Percentiles rank a stretch among this genome's conserved stretches.
Conservation (phyloP, 768 basidiomycete genomes). For the Pleurotus pulmonarius region DNA sequence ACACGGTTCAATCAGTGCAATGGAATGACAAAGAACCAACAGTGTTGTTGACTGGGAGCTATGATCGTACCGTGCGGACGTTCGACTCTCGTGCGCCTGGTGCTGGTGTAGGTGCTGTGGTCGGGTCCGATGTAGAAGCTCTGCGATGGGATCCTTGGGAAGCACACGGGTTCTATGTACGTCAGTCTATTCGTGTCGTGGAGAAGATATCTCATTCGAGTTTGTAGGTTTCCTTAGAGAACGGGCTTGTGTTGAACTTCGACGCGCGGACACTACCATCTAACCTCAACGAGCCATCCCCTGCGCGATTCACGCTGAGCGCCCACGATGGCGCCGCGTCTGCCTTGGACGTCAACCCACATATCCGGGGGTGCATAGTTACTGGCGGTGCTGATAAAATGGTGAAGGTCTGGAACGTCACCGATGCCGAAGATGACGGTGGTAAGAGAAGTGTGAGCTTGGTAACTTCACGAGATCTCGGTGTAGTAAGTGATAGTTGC, state of each 20-base stretch:
- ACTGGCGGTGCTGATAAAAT: conserved; percentile 95
- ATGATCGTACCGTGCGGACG: conserved; percentile 91
- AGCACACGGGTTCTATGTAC: conserved; percentile 77
- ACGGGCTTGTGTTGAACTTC: conserved; percentile 89
- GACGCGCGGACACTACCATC: conserved; percentile 83
- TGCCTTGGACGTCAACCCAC: conserved; percentile 86
- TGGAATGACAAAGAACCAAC: conserved; percentile 92
- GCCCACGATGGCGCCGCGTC: conserved; percentile 93
- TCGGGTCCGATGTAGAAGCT: conserved; percentile 93
- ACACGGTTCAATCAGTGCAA: conserved; percentile 94
- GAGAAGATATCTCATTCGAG: background rate
- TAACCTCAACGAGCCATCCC: conserved; percentile 58
- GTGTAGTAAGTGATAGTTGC: conserved; percentile 58
- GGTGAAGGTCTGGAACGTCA: conserved; percentile 94
- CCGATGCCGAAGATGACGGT: conserved; percentile 49
- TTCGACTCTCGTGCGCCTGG: conserved; percentile 89
- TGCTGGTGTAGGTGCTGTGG: conserved; percentile 75
- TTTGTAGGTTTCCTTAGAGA: conserved; percentile 85
- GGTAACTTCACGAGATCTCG: conserved; percentile 85
- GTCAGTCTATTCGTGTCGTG: conserved; percentile 20
- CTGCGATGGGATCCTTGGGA: conserved; percentile 97
- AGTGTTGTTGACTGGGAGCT: conserved; percentile 89
- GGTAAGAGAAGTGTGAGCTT: conserved; percentile 74
- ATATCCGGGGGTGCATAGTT: conserved; percentile 84
- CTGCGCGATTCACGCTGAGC: conserved; percentile 81